A percentile compares a stretch with the other conserved stretches of the same genome.
Conservation (phyloP, 75 land plant species). For the Pinus taeda region DNA sequence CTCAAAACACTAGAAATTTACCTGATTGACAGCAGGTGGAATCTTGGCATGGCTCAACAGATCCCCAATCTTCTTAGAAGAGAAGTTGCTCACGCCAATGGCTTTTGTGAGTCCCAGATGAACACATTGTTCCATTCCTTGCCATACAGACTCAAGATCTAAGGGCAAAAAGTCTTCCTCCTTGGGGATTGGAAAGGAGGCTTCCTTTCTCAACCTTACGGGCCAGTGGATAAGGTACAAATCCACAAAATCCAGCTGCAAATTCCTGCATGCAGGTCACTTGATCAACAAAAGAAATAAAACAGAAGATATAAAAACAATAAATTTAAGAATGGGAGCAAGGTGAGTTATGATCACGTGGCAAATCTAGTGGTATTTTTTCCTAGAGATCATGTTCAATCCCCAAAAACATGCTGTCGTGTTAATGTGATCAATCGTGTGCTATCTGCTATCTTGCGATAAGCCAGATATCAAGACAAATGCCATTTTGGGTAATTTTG, state of each 20-base stretch:
- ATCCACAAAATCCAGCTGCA: constrained; percentile 56
- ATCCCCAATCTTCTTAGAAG: constrained; percentile 27
- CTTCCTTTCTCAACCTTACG: constrained; percentile 34
- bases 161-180: constrained; percentile 36
- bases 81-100: constrained; percentile 72
- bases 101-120: constrained; percentile 36
- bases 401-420: too few relatives aligned
- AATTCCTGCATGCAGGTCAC: constrained; percentile 18
- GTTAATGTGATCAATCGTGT: too few relatives aligned
- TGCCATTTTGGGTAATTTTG: neutral
- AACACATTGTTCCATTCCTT: constrained; percentile 43
- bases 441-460: too few relatives aligned
- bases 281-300: too few relatives aligned
- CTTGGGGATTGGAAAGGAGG: constrained; percentile 16
- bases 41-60: constrained; percentile 38
- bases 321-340: too few relatives aligned
- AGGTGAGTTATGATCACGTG: too few relatives aligned
- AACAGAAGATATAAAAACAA: too few relatives aligned
- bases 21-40: constrained; percentile 66
- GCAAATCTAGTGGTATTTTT: too few relatives aligned
- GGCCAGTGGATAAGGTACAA: constrained; percentile 64
- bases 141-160: constrained; percentile 48
- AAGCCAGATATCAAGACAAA: neutral
- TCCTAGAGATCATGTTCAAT: too few relatives aligned
- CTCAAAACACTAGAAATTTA: neutral